A percentile compares a stretch with the other conserved stretches of the same genome.
These are phyloP conservation scores for Didymella pinodella DNA, from an alignment of 2,329 filamentous ascomycete species.

Conservation along the genomic window DNA sequence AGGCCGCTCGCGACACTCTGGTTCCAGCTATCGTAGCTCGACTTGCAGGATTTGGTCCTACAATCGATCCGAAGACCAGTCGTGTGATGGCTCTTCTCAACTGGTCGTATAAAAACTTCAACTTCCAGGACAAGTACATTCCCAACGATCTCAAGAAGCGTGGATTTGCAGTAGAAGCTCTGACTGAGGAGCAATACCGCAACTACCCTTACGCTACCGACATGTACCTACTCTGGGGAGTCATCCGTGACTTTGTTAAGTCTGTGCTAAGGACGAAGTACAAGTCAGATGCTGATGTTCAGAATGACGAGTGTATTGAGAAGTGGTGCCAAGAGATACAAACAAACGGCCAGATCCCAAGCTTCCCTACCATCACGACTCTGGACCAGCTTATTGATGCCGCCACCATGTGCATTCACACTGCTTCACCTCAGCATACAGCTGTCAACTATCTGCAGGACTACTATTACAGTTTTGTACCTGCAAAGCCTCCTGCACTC, in stretches of 20 bases:
- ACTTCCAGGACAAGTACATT: constrained; percentile 21
- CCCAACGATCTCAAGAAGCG: constrained; percentile 18
- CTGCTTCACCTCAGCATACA: constrained; percentile 17
- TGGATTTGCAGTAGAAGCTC: constrained; percentile 6
- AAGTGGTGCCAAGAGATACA: constrained; percentile 18
- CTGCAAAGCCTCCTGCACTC: constrained; percentile 16
- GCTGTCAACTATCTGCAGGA: constrained; percentile 23
- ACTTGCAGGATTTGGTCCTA: constrained; percentile 16
- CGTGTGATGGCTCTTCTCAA: constrained; percentile 8
- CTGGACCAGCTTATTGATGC: constrained; percentile 13
- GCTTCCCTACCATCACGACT: constrained; percentile 14
- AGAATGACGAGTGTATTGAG: constrained; percentile 3
- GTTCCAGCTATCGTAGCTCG: constrained; percentile 13
- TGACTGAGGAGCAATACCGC: constrained; percentile 14
- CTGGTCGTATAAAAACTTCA: constrained; percentile 18
- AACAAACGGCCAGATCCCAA: constrained; percentile 9
- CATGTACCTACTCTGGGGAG: constrained; percentile 18
- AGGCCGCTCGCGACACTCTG: constrained; percentile 13
- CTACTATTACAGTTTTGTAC: constrained; percentile 24
- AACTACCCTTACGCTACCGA: constrained; percentile 21
- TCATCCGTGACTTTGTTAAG: constrained; percentile 15
- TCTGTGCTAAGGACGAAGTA: constrained; percentile 13
- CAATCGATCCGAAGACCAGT: constrained; percentile 11
- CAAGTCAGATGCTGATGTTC: constrained; percentile 16
- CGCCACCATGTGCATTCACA: constrained; percentile 21